These are phyloP conservation scores for Mortierella alpina DNA, from an alignment of 192 early-diverging fungal species.

Conservation along the genomic window DNA sequence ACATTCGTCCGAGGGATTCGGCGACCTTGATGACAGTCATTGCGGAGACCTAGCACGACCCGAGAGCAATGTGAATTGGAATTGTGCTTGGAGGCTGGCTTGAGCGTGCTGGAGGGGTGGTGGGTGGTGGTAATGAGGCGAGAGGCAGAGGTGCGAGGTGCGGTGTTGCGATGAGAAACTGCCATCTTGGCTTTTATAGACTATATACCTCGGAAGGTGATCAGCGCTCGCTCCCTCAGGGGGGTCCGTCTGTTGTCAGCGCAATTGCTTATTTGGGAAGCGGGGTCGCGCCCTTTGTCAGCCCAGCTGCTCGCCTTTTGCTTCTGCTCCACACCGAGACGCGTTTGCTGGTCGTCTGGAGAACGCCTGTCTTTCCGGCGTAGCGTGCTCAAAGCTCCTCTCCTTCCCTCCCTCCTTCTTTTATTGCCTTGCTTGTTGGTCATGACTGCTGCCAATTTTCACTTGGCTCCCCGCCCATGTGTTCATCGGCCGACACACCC, in stretches of 20 bases:
- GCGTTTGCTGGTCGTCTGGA: too few species aligned
- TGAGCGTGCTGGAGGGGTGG: background rate
- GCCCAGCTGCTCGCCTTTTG: background rate
- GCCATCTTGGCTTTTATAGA: too few species aligned
- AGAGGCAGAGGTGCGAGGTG: too few species aligned
- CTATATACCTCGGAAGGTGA: too few species aligned
- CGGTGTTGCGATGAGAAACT: too few species aligned
- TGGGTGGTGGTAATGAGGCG: background rate
- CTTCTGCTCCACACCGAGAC: slow-evolving; percentile 3
- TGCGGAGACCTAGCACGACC: background rate
- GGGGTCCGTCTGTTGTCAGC: background rate
- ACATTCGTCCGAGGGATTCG: slow-evolving; percentile 60
- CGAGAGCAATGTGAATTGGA: background rate
- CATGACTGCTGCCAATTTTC: background rate
- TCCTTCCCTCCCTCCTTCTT: background rate
- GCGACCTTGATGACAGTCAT: slow-evolving; percentile 51
- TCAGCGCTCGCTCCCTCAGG: too few species aligned
- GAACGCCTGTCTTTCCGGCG: too few species aligned
- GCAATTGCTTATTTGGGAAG: background rate
- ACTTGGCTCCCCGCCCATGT: background rate
- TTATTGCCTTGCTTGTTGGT: slow-evolving; percentile 4
- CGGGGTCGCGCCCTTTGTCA: background rate
- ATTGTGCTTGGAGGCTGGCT: background rate
- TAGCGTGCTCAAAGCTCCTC: background rate
- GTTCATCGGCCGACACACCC: too few species aligned